Evolutionary conservation across 192 early-diverging fungal species (phyloP).

Genomic region (Podila epicladia): DNA sequence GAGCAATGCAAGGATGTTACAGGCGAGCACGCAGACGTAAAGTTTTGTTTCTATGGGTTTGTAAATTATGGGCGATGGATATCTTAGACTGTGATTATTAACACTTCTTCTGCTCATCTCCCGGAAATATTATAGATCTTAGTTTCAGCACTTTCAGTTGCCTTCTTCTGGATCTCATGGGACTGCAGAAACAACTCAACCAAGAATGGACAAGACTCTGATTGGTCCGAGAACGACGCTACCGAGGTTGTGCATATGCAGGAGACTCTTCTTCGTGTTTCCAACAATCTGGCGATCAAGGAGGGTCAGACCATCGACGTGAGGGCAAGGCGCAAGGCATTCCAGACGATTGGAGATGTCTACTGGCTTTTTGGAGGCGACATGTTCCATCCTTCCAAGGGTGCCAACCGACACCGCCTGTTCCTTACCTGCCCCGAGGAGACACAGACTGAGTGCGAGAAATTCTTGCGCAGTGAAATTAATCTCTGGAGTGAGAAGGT

Average conservation of each 20-base stretch:
- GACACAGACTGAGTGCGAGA: slow-evolving; percentile 40
- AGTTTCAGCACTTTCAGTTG: slow-evolving; percentile 38
- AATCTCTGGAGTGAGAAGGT: slow-evolving; percentile 35
- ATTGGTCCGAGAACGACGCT: slow-evolving; percentile 36
- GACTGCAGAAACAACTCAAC: slow-evolving; percentile 20
- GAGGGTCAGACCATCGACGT: slow-evolving; percentile 8
- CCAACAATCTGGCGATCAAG: slow-evolving; percentile 12
- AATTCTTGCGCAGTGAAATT: slow-evolving; percentile 53
- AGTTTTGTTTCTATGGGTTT: no score
- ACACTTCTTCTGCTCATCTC: not conserved
- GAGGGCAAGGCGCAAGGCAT: slow-evolving; percentile 48
- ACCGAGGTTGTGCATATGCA: slow-evolving; percentile 18
- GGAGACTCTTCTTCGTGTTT: slow-evolving; percentile 13
- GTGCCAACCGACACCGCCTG: slow-evolving; percentile 23
- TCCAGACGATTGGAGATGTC: slow-evolving; percentile 54
- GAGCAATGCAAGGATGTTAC: slow-evolving; percentile 10
- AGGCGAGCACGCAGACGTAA: slow-evolving; percentile 29
- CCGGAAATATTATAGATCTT: slow-evolving; percentile 6
- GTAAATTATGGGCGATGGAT: not conserved
- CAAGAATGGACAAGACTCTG: slow-evolving; percentile 30
- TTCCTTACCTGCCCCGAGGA: slow-evolving; percentile 43
- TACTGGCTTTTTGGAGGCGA: slow-evolving; percentile 63
- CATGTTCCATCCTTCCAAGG: slow-evolving; percentile 45
- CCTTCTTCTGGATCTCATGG: slow-evolving; percentile 51
- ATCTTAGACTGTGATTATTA: not conserved